These are phyloP conservation scores for Vairimorpha necatrix DNA, from an alignment of 371 early-diverging fungal species.

Conservation along the genomic window DNA sequence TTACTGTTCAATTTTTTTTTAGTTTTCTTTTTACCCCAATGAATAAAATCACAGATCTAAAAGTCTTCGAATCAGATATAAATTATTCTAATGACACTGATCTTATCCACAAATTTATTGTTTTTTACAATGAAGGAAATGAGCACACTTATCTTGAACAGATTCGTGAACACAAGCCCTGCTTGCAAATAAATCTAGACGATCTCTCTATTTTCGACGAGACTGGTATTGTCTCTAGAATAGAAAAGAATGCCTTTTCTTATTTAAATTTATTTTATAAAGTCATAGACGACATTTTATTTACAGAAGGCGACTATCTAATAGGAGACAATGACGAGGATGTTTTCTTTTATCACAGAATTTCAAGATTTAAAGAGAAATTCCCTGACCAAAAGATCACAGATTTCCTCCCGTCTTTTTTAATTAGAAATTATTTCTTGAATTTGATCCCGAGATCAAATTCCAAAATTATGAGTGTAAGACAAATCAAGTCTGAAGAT, in stretches of 20 bases:
- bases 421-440: slow-evolving; percentile 60
- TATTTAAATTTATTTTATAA: slow-evolving; percentile 60
- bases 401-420: slow-evolving; percentile 53
- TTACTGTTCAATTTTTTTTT: too few species aligned
- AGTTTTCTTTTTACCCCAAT: slow-evolving; percentile 1
- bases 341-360: slow-evolving; percentile 63
- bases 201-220: slow-evolving; percentile 61
- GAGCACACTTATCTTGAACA: slow-evolving; percentile 57
- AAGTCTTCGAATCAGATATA: slow-evolving; percentile 33
- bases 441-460: slow-evolving; percentile 35
- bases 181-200: slow-evolving; percentile 51
- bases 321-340: slow-evolving; percentile 44
- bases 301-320: slow-evolving; percentile 49
- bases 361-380: slow-evolving; percentile 59
- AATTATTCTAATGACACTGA: slow-evolving; percentile 58
- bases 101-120: slow-evolving; percentile 55
- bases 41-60: slow-evolving; percentile 55
- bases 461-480: slow-evolving; percentile 65
- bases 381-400: slow-evolving; percentile 54
- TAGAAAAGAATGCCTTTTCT: slow-evolving; percentile 56
- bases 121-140: slow-evolving; percentile 59
- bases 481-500: slow-evolving; percentile 73
- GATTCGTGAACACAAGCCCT: slow-evolving; percentile 10
- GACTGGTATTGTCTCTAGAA: slow-evolving; percentile 47
- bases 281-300: slow-evolving; percentile 62